These are phyloP conservation scores for Cyanidium caldarium DNA, from an alignment of 23 red algal genomes.

Conservation along the genomic window DNA sequence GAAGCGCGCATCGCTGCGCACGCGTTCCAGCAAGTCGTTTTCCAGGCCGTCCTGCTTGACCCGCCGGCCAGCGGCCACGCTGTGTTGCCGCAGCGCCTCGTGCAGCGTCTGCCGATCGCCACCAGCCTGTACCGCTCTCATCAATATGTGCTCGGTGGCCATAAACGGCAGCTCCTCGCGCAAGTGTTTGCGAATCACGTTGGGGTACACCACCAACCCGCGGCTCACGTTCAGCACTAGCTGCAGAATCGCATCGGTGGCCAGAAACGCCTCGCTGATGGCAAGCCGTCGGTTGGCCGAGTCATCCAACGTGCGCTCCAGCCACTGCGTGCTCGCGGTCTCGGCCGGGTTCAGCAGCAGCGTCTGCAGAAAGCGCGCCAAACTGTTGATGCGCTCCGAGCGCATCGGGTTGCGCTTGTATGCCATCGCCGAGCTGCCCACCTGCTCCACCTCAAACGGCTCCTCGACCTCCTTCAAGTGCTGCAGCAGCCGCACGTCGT, in stretches of 20 bases:
- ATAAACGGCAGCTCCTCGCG: conserved; percentile 79
- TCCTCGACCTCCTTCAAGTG: conserved; percentile 97
- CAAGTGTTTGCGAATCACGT: conserved; percentile 51
- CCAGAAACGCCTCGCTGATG: conserved; percentile 56
- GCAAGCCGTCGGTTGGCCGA: conserved; percentile 70
- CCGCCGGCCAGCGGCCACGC: conserved; percentile 41
- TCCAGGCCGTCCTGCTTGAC: conserved; percentile 51
- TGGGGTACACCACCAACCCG: conserved; percentile 64
- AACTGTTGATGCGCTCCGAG: conserved; percentile 60
- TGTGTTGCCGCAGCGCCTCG: conserved; percentile 49
- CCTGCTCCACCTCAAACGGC: conserved; percentile 70
- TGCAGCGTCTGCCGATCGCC: conserved; percentile 70
- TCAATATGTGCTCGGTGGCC: conserved; percentile 74
- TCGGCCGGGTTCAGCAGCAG: conserved; percentile 71
- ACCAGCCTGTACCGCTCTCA: conserved; percentile 55
- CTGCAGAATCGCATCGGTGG: conserved; percentile 58
- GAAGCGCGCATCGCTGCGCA: conserved; percentile 28
- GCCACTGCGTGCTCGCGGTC: conserved; percentile 76
- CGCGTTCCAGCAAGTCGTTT: conserved; percentile 64
- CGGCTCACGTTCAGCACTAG: conserved; percentile 60
- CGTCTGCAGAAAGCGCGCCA: conserved; percentile 65
- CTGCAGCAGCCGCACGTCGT: conserved; percentile 70
- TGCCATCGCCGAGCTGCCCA: conserved; percentile 72
- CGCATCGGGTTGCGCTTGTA: conserved; percentile 97
- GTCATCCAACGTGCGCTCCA: conserved; percentile 80